Evolutionary conservation across 495 filamentous ascomycete species (phyloP), one percentile per base, ranked within the genome.

Genomic region (Neurospora terricola): DNA sequence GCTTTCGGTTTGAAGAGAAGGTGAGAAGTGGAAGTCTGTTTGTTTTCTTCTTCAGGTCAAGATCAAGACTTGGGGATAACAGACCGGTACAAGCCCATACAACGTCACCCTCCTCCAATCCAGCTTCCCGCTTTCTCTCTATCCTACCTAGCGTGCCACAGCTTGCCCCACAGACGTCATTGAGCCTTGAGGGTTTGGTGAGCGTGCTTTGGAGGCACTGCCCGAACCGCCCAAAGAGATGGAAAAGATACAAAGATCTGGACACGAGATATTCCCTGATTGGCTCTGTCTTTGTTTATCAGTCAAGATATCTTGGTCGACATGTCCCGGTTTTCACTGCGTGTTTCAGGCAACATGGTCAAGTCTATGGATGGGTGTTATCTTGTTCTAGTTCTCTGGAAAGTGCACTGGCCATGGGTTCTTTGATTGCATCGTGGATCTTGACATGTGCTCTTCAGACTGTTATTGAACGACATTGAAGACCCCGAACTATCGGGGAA

Each of bases 121-220:
- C 69, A 37, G 68, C 68, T 69, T 37, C 68, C 68, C 37, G 68
- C 68, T 34, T 69, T 36, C 37, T 23, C 34, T 23, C 18, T 12
- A n/a, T 69, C 38, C 66, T 73, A 71, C 38, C 66, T 73, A 71
- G 72, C 45, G 72, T 71, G 48, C 70, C 37, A 70, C 72, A 71
- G 42, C 27, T 43, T 27, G 69, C 45, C 48, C 75, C 75, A 74
- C 16, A 73, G 70, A 76, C 75, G 75, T 76, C 75, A 76, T 76
- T 45, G 72, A 70, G 70, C 48, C 38, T 70, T 71, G 27, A 62
- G 12, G 54, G 54, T n/a, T n/a, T 43, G 40, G 40, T 45, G 42
- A 23, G 9, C 9, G 43, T 48, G 43, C 43, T 48, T n/a, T 14
- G 14, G 43, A 45, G 21, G 43, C 18, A 21, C 16, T 3, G 42